phyloP scores from a whole-genome alignment of 805 yeast genomes.

The Zygosaccharomyces bailii region DNA sequence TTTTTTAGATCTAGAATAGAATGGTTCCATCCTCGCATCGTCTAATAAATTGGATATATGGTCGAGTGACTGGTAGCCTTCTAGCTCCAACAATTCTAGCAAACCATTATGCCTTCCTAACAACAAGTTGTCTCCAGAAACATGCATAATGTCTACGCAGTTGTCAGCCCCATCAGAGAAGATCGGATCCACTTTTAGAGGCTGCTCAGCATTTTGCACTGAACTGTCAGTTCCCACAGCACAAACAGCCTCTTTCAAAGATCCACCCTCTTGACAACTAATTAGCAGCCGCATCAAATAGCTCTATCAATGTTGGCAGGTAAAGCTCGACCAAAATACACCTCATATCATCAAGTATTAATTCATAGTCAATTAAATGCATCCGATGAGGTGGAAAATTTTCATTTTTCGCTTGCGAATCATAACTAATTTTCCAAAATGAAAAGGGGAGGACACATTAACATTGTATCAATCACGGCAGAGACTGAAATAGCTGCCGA shows the following conservation, averaged over 20 bases:
- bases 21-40: slow-evolving; percentile 21
- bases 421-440: slow-evolving; percentile 1
- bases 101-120: slow-evolving; percentile 48
- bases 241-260: slow-evolving; percentile 61
- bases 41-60: slow-evolving; percentile 23
- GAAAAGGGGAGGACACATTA: slow-evolving; percentile 6
- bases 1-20: slow-evolving; percentile 27
- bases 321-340: neutral
- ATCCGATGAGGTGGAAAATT: slow-evolving; percentile 9
- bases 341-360: neutral
- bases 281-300: slow-evolving; percentile 56
- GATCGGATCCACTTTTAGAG: slow-evolving; percentile 49
- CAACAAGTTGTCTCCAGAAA: slow-evolving; percentile 38
- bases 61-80: slow-evolving; percentile 23
- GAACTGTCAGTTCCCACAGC: slow-evolving; percentile 77
- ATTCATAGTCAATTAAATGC: neutral
- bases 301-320: neutral
- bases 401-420: slow-evolving; percentile 2
- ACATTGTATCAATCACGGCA: neutral
- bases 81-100: slow-evolving; percentile 38
- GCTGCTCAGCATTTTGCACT: slow-evolving; percentile 59
- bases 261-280: slow-evolving; percentile 65
- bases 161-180: slow-evolving; percentile 41
- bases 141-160: slow-evolving; percentile 38
- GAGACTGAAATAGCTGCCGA: neutral